Base-by-base conservation (phyloP, 805 yeast species). In the Zygosaccharomyces rouxii region DNA sequence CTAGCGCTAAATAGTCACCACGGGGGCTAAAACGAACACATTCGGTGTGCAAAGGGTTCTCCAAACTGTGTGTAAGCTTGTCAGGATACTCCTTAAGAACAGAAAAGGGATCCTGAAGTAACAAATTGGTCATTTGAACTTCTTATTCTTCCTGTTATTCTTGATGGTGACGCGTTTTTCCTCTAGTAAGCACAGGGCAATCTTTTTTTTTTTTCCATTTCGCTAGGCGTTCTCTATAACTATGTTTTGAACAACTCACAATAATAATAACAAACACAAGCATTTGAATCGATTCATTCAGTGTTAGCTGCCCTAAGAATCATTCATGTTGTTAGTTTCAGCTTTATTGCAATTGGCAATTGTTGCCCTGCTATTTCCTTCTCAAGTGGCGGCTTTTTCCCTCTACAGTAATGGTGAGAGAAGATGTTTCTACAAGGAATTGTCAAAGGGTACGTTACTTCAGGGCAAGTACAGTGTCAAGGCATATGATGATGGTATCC, bases 51-150 rank as follows among this genome's bases (percentile, higher is more conserved):
- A 89, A 84, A 47, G 80, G 80, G 10, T 78, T 78, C 38, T 58
- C 63, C 10, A 89, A 68, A 0, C 90, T 81, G 51, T 81, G 81
- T 1, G 85, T 77, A n/a, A 88, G 76, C 1, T 84, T 77, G 52
- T 90, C 96, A 0, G 98, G 98, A 58, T 79, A 90, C 62, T 90
- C 98, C 60, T 88, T 89, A 18, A 95, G 84, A 19, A 92, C 89
- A 1, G 92, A 81, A 65, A 89, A 88, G 3, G 97, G 97, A 66
- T 90, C 98, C 54, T 87, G 79, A 21, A 92, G 74, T 7, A 94
- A 75, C 29, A 89, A 71, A 65, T 90, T 90, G 58, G 66, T 63
- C 55, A 51, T 56, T 21, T 31, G 10, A 4, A 11, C 10, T 25
- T 25, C 18, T 14, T 14, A 31, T 7, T 33, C 39, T 29, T 26